Percentiles rank a stretch among this genome's conserved stretches.
Conservation (phyloP, 768 basidiomycete genomes). For the Scleroderma bovista region DNA sequence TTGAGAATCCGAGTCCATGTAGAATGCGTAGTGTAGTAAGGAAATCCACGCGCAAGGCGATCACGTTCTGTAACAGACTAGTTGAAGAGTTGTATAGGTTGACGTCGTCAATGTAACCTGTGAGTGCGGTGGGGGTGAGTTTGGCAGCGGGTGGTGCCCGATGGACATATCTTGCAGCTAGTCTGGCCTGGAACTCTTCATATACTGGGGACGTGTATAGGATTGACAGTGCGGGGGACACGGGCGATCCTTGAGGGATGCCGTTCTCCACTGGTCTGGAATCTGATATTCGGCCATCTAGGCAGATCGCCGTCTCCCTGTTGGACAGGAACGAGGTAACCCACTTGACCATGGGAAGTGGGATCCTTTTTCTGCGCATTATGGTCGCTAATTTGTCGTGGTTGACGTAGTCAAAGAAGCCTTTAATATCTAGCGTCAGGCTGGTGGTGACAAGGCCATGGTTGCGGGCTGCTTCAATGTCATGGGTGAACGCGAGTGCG, state of each 20-base stretch:
- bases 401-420: slow-evolving; percentile 19
- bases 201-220: slow-evolving; percentile 13
- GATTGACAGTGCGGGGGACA: slow-evolving; percentile 20
- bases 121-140: too few species aligned
- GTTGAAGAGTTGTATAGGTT: too few species aligned
- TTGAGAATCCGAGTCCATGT: too few species aligned
- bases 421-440: slow-evolving; percentile 17
- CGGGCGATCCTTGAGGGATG: slow-evolving; percentile 27
- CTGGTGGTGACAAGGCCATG: slow-evolving; percentile 1
- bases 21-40: too few species aligned
- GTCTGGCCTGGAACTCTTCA: too few species aligned
- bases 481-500: not conserved
- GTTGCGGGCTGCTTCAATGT: not conserved
- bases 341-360: not conserved
- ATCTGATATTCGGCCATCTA: not conserved
- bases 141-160: too few species aligned
- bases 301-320: not conserved
- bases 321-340: not conserved
- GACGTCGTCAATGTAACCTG: not conserved
- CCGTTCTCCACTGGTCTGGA: slow-evolving; percentile 8
- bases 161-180: too few species aligned
- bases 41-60: too few species aligned
- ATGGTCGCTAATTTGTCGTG: slow-evolving; percentile 4
- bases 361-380: not conserved
- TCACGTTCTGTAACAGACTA: too few species aligned